A percentile compares a stretch with the other conserved stretches of the same genome.
These are phyloP conservation scores for Saccharomycopsis selenospora DNA, from an alignment of 805 yeast genomes.

Conservation along the genomic window DNA sequence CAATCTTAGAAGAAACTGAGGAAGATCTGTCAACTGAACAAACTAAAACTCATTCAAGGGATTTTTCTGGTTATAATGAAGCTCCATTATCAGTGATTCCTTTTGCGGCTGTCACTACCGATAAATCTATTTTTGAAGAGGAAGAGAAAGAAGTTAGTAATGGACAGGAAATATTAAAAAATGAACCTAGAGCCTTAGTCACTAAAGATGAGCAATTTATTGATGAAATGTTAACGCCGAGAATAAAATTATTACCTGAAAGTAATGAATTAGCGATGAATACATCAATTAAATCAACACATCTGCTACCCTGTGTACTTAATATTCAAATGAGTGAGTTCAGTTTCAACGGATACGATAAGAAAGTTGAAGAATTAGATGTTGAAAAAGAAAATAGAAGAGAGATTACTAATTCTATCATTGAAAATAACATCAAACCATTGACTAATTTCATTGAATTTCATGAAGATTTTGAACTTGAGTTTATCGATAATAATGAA, in stretches of 20 bases:
- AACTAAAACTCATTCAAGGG: background rate
- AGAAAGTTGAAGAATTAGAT: slow-evolving; percentile 9
- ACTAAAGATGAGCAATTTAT: slow-evolving; percentile 13
- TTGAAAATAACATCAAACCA: slow-evolving; percentile 2
- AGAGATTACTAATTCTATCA: slow-evolving; percentile 12
- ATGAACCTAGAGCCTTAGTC: slow-evolving; percentile 10
- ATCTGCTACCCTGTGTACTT: slow-evolving; percentile 14
- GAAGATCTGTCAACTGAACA: background rate
- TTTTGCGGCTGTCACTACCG: background rate
- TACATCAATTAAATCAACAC: slow-evolving; percentile 1
- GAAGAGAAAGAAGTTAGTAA: background rate
- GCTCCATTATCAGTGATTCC: background rate
- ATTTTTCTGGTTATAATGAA: background rate
- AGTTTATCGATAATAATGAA: background rate
- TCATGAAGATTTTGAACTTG: background rate
- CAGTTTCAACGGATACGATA: slow-evolving; percentile 3
- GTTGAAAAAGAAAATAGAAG: slow-evolving; percentile 8
- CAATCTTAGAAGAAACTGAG: slow-evolving; percentile 1
- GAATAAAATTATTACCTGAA: slow-evolving; percentile 15
- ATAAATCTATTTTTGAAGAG: background rate
- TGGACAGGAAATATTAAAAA: no score
- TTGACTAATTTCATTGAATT: background rate
- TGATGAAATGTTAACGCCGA: slow-evolving; percentile 11
- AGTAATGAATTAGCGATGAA: slow-evolving; percentile 3
- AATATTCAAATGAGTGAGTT: slow-evolving; percentile 14